Base-by-base conservation (phyloP, 148 eudicot species). In the Spergularia marina region DNA sequence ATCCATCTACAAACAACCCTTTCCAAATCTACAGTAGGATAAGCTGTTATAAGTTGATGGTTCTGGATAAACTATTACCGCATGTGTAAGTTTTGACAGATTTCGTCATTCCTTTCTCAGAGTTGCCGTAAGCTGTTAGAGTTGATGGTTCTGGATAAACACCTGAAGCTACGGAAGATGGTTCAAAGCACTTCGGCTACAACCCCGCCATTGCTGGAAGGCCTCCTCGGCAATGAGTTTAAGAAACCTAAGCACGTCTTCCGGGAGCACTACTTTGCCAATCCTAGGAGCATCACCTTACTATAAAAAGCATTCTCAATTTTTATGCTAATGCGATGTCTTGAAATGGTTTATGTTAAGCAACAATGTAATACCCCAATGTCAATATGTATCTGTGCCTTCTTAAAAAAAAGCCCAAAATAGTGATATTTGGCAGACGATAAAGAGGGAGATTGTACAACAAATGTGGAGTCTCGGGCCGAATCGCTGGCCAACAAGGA, bases 181-280 rank as follows among this genome's bases (percentile, higher is more conserved):
- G 82, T 81, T 65, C 91, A 95, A 78, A 70, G 73, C 34, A 77
- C 84, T 4, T 82, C 70, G 18, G 44, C 20, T 10, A 83, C 84
- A 44, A 87, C 96, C 34, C 98, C 97, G 53, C 53, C 85, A 47
- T 77, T 92, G 63, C 85, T 95, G 70, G 77, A 56, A 34, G 65
- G 80, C 70, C 92, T 92, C 66, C 65, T 86, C 12, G 85, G 90
- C 51, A 74, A 72, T 83, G 41, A 60, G 74, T 75, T 74, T 34
- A 82, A 51, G 81, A 86, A 72, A 76, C 77, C 90, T 10, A 85
- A 81, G 78, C 70, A 81, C 77, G 79, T 89, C 69, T 83, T 47
- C 66, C 83, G 86, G 39, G 87, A 89, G 69, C 98, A 95, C 78
- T 88, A 80, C 78, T 95, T 88, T 80, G 97, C 97, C 30, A 92